Base-by-base conservation (phyloP, 2,329 filamentous ascomycete species). In the Pestalotiopsis fici region DNA sequence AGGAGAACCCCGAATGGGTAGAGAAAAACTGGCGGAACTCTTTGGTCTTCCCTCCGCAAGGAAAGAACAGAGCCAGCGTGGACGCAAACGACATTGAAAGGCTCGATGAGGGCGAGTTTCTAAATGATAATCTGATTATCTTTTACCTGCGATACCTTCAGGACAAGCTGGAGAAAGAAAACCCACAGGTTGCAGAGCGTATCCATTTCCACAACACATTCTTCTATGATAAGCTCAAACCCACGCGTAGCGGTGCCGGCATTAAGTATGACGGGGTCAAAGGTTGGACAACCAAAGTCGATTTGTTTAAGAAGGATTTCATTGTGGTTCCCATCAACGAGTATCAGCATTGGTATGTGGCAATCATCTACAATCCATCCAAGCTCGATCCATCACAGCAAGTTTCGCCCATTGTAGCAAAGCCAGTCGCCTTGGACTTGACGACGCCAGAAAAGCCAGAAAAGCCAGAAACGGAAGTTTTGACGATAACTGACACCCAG, bases 261-360 rank as follows among this genome's bases (percentile, higher is more conserved):
- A 92, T 97, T 79, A 94, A 97, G 74, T 98, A 97, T 75, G 88
- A 92, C 28, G 91, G 90, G 4, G 95, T 99, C 66, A 90, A 91
- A 77, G 88, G 89, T 56, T 99, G 96, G 96, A 98, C 96, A 0
- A 86, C 91, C 39, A 93, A 90, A 72, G 86, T 95, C 25, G 93
- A 99, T 75, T 81, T 99, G 9, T 93, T 98, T 74, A 87, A 85
- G 5, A 94, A 93, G 73, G 93, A 97, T 76, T 98, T 95, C 77
- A 90, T 98, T 67, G 86, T 98, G 12, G 92, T 99, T 6, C 96
- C 96, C 0, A 93, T 99, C 77, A 97, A 97, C 73, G 93, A 98
- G 76, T 84, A 89, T 71, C 81, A 85, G 1, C 96, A 99, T 78
- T 99, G 97, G 96, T 98, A 96, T 79, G 83, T 98, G 71, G 94